Percentiles rank a stretch among this genome's conserved stretches.
Conservation (phyloP, 78 protist species). For the Dictyostelium firmibasis region DNA sequence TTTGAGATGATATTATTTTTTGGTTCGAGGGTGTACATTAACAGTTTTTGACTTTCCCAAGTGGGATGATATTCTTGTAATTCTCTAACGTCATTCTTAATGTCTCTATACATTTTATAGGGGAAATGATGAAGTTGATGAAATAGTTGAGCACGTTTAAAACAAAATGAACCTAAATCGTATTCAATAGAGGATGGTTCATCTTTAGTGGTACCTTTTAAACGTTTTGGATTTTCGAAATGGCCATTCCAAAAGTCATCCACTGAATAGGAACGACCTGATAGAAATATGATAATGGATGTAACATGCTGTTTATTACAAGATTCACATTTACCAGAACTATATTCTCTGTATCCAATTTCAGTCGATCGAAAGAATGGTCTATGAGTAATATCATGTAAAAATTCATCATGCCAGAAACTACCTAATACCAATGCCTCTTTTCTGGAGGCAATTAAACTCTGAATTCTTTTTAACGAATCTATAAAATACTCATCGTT, state of each 20-base stretch:
- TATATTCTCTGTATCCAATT: not conserved
- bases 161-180: constrained; percentile 44
- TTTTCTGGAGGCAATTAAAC: not conserved
- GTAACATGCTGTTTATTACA: constrained; percentile 36
- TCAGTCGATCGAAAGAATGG: not conserved
- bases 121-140: constrained; percentile 72
- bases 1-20: not conserved
- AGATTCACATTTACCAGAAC: not conserved
- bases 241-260: constrained; percentile 59
- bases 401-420: constrained; percentile 31
- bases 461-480: not conserved
- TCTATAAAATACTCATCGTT: not conserved
- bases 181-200: not conserved
- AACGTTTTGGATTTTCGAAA: constrained; percentile 14
- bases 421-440: constrained; percentile 49
- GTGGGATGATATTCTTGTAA: not conserved
- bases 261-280: constrained; percentile 51
- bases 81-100: constrained; percentile 8
- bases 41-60: not conserved
- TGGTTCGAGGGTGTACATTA: not conserved
- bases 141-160: constrained; percentile 25
- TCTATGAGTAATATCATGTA: not conserved
- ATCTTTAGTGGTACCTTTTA: not conserved
- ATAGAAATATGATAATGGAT: not conserved
- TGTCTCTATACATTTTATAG: not conserved